Base-by-base conservation (phyloP, 192 early-diverging fungal species). In the Pilobolus umbonatus region DNA sequence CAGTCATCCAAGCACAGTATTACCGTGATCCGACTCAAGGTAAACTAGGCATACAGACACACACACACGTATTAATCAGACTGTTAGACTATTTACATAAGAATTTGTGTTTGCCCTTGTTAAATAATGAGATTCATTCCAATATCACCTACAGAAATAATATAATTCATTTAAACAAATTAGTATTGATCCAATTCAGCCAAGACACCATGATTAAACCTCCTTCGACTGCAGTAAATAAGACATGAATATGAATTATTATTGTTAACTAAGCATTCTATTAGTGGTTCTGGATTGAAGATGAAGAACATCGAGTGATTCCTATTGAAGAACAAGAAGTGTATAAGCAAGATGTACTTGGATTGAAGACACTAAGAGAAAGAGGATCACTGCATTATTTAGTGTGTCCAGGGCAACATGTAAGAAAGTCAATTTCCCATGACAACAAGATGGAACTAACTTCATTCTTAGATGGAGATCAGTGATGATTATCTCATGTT, bases 1-100 rank as follows among this genome's bases (percentile, higher is more conserved):
- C 87, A 59, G 72, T 94, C 4, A 75, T 98, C 8, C 96, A 93
- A 75, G 96, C 95, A 4, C 96, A 98, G 75, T 98, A 97, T 56
- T 98, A 82, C 63, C 93, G 92, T 58, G 86, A 85, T 40, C 54
- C 55, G 25, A 38, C 51, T 9, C 57, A 73, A 51, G 49, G n/a
- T 14, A 45, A 10, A 42, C 8, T 14, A 45, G 25, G 53, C 22
- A n/a, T n/a, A n/a, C n/a, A n/a, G n/a, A n/a, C n/a, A n/a, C 12
- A 2, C 10, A 54, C 30, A 61, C 1, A 50, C 2, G 7, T 17
- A 30, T 29, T 14, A 55, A 44, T 29, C 17, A 66, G 1, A 4
- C 55, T 84, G 24, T 78, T 84, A 34, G 75, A 67, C 32, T 98
- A 98, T 71, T 50, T 90, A 39, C 59, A 84, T 52, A 68, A 74